Percentiles rank a stretch among this genome's conserved stretches.
These are phyloP conservation scores for Fusarium sublunatum DNA, from an alignment of 2,329 filamentous ascomycete genomes.

Conservation along the genomic window DNA sequence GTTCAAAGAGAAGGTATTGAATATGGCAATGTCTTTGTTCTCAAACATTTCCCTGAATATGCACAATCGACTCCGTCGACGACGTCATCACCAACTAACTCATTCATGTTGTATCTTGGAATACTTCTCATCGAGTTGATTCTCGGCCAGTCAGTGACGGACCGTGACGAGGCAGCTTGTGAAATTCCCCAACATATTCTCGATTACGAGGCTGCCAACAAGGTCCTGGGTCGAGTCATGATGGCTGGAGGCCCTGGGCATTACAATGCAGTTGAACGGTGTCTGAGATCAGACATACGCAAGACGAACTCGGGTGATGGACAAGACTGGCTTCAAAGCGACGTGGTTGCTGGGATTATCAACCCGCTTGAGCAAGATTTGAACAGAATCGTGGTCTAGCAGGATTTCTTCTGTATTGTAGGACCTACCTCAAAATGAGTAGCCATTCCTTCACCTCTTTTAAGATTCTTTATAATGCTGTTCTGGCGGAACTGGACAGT, in stretches of 20 bases:
- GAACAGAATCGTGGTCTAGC: neutral
- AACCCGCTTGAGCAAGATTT: constrained; percentile 2
- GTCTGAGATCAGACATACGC: neutral
- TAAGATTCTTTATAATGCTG: too few species aligned
- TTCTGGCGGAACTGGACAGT: too few species aligned
- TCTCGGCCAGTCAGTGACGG: neutral
- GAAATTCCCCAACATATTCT: neutral
- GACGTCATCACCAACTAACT: neutral
- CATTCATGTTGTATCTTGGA: constrained; percentile 1
- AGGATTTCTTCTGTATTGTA: neutral
- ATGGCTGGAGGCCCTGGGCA: neutral
- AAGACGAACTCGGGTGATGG: neutral
- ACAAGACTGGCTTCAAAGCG: neutral
- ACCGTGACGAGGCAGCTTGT: fast-evolving
- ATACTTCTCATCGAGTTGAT: constrained; percentile 6
- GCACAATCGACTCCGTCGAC: fast-evolving
- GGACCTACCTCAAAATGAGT: too few species aligned
- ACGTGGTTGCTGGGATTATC: neutral
- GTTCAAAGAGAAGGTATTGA: neutral
- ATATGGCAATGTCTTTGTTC: constrained; percentile 1
- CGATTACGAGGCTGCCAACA: neutral
- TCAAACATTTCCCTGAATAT: neutral
- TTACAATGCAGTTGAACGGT: constrained; percentile 8
- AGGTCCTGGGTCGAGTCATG: constrained; percentile 6
- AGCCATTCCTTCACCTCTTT: too few species aligned